Base-by-base conservation (phyloP, 495 filamentous ascomycete genomes). In the Lasiosphaeria hispida region DNA sequence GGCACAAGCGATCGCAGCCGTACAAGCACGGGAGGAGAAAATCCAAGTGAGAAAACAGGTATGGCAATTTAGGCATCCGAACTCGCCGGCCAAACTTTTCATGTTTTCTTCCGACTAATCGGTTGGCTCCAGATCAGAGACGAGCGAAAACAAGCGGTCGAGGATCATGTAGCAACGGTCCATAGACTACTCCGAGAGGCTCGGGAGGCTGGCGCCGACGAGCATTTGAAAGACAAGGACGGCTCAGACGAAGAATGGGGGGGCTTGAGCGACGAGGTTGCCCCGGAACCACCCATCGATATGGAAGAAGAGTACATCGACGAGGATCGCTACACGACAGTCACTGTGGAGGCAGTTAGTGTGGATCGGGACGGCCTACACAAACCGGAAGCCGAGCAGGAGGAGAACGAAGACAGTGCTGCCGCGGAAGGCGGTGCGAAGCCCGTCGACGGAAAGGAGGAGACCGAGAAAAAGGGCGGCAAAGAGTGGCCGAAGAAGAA, bases 271-370 rank as follows among this genome's bases (percentile, higher is more conserved):
- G 85, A 87, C 45, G 72, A 80, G 9, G 78, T 80, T 4, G 77
- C 79, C 4, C 66, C 69, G 3, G 68, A 63, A 15, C 62, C 69
- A 37, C 70, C 74, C 7, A 71, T 95, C 15, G 84, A 92, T 68
- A 84, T 87, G 62, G 91, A 97, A 65, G 92, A 93, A 53, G 92
- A 96, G 72, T 98, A 96, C 73, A 83, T 96, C 57, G 94, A 98
- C 72, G 94, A 97, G 71, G 93, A 96, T 66, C 88, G 87, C 70
- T 95, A 89, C 67, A 96, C 93, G 14, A 95, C 89, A 3, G 94
- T 98, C 33, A 96, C 90, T 0, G 84, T 98, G 0, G 91, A 96
- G 69, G 87, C 87, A n/a, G 91, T 98, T 68, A 88, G 87, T 64
- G 76, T 93, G 7, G 85, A 89, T 2, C 85, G 83, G 52, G 85